Conservation (phyloP, 176 grass and related monocot genomes). For the Microstegium vimineum region DNA sequence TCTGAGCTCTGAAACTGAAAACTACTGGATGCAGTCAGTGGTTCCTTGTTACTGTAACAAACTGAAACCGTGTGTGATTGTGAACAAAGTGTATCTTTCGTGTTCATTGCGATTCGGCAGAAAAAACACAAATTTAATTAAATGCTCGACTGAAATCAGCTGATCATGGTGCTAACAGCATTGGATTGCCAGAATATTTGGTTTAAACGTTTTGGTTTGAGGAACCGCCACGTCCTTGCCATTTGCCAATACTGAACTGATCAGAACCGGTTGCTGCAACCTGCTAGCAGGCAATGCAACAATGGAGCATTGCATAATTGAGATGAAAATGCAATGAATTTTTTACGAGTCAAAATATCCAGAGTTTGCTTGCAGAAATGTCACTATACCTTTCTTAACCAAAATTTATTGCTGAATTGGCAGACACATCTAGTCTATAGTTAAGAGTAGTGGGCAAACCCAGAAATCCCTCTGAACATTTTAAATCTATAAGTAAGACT, state of each 20-base stretch:
- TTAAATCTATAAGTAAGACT: no score
- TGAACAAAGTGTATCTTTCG: not conserved
- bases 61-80: not conserved
- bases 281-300: not conserved
- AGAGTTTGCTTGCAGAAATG: not conserved
- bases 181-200: not conserved
- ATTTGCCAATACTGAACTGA: not conserved
- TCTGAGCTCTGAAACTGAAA: conserved; percentile 4
- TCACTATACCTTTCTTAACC: not conserved
- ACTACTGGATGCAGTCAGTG: not conserved
- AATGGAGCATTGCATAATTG: not conserved
- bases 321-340: not conserved
- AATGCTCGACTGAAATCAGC: not conserved
- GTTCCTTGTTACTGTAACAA: not conserved
- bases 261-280: not conserved
- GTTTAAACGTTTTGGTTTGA: not conserved
- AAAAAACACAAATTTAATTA: not conserved
- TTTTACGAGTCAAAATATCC: not conserved
- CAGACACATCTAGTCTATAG: not conserved
- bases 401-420: not conserved
- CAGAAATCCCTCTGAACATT: not conserved
- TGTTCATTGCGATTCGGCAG: not conserved
- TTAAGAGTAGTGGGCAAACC: not conserved
- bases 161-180: not conserved
- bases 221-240: not conserved